Conservation (phyloP, 768 basidiomycete genomes). For the Hebeloma cylindrosporum region DNA sequence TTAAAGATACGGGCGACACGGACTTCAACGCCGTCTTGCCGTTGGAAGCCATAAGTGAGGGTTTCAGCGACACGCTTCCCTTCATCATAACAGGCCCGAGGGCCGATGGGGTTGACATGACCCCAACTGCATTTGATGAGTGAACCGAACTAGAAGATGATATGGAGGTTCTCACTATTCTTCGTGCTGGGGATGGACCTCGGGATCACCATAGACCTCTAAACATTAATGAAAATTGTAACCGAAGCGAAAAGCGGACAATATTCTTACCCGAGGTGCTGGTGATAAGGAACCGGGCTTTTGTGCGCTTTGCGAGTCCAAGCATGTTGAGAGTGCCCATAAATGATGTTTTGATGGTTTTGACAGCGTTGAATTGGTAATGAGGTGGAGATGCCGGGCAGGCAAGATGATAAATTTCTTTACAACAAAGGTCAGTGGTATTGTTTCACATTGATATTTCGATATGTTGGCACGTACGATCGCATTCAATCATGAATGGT, state of each 20-base stretch:
- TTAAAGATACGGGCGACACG: constrained; percentile 99
- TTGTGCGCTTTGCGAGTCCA: constrained; percentile 94
- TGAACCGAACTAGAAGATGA: constrained; percentile 2
- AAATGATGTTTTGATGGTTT: constrained; percentile 98
- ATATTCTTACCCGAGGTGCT: constrained; percentile 90
- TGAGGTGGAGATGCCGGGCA: constrained; percentile 97
- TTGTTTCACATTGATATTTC: constrained; percentile 6
- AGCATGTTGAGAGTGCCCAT: constrained; percentile 99
- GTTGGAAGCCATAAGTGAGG: constrained; percentile 92
- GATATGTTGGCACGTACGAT: constrained; percentile 59
- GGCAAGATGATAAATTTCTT: constrained; percentile 97
- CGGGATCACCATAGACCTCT: constrained; percentile 99
- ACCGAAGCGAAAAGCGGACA: constrained; percentile 7
- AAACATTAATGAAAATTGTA: constrained; percentile 13
- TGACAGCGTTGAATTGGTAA: constrained; percentile 97
- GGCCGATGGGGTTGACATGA: constrained; percentile 97
- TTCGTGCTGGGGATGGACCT: constrained; percentile 95
- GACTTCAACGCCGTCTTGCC: constrained; percentile 94
- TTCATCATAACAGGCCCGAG: constrained; percentile 99
- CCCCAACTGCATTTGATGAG: constrained; percentile 69
- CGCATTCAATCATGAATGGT: constrained; percentile 98
- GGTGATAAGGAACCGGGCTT: constrained; percentile 94
- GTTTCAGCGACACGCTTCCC: constrained; percentile 99
- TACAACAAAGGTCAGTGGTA: constrained; percentile 17
- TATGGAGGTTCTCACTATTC: constrained; percentile 69